Evolutionary conservation across 2,329 filamentous ascomycete species (phyloP).

Genomic region (Cercospora zeae-maydis): DNA sequence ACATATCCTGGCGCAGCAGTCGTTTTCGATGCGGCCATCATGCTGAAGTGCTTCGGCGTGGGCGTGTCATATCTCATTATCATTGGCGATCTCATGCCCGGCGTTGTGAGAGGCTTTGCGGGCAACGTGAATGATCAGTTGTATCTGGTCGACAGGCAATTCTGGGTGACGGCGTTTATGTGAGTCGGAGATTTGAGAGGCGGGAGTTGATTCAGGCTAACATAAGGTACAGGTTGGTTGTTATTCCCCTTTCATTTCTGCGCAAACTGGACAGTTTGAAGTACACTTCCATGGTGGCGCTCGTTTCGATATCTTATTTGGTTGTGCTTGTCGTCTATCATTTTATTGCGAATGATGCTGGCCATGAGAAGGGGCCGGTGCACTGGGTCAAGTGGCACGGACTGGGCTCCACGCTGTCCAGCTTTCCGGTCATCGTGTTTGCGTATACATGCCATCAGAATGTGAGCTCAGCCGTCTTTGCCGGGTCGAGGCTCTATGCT

Average conservation of each 20-base stretch:
- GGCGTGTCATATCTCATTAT: constrained; percentile 98
- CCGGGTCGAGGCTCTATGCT: constrained; percentile 3
- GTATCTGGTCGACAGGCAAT: constrained; percentile 84
- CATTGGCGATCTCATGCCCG: constrained; percentile 97
- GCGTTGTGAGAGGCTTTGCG: constrained; percentile 79
- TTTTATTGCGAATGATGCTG: constrained; percentile 73
- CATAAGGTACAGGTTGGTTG: constrained; percentile 62
- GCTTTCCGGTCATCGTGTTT: constrained; percentile 92
- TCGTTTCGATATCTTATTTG: constrained; percentile 90
- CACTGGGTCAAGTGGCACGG: constrained; percentile 76
- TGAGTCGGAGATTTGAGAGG: constrained; percentile 39
- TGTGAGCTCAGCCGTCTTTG: constrained; percentile 48
- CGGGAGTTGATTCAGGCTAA: neutral
- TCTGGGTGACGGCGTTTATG: constrained; percentile 99
- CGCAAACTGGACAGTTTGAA: constrained; percentile 90
- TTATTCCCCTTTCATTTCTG: constrained; percentile 91
- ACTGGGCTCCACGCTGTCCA: constrained; percentile 72
- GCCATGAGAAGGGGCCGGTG: constrained; percentile 69
- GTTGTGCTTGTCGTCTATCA: constrained; percentile 92
- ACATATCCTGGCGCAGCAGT: constrained; percentile 96
- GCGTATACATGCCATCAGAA: constrained; percentile 99
- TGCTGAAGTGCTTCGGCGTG: constrained; percentile 96
- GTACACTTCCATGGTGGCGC: constrained; percentile 88
- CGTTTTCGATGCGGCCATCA: constrained; percentile 91
- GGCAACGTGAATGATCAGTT: constrained; percentile 45